Evolutionary conservation across 176 grass and related monocot genomes (phyloP).

Genomic region (Cocos nucifera): DNA sequence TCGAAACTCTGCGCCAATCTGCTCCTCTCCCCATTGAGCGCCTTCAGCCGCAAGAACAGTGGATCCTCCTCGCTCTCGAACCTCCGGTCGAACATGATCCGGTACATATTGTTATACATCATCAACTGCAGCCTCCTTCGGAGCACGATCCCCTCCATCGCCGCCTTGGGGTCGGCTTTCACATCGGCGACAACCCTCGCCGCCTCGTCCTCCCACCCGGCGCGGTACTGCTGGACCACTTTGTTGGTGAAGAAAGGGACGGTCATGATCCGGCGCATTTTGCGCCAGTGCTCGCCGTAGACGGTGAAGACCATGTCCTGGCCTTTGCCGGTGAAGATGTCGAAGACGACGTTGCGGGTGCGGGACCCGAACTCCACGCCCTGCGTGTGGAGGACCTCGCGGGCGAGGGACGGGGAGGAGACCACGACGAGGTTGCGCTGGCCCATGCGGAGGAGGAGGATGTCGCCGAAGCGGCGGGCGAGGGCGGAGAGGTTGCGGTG

Average conservation of each 20-base stretch:
- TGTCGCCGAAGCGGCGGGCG: conserved; percentile 49
- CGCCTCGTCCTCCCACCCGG: conserved; percentile 82
- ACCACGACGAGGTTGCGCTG: conserved; percentile 79
- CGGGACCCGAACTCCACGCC: conserved; percentile 90
- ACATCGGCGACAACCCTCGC: conserved; percentile 54
- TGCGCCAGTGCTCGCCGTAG: conserved; percentile 92
- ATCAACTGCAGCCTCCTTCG: conserved; percentile 67
- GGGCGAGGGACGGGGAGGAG: conserved; percentile 49
- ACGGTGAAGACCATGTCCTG: conserved; percentile 98
- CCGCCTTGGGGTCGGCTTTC: conserved; percentile 34
- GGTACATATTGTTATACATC: conserved; percentile 96
- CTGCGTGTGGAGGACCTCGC: conserved; percentile 75
- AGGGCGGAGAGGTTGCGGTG: conserved; percentile 70
- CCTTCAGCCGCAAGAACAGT: conserved; percentile 45
- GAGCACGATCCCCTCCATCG: conserved; percentile 43
- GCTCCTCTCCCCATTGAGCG: conserved; percentile 69
- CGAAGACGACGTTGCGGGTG: conserved; percentile 85
- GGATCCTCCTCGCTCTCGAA: conserved; percentile 76
- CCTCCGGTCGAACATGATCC: conserved; percentile 80
- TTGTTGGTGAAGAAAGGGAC: conserved; percentile 90
- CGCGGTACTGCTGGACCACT: too few relatives aligned
- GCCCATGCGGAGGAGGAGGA: conserved; percentile 84
- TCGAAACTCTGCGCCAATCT: conserved; percentile 92
- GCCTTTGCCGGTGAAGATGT: conserved; percentile 77
- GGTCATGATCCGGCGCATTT: conserved; percentile 90